A percentile compares a stretch with the other conserved stretches of the same genome.
Evolutionary conservation across 2,329 filamentous ascomycete genomes (phyloP).

Genomic region (Verruconis gallopava): DNA sequence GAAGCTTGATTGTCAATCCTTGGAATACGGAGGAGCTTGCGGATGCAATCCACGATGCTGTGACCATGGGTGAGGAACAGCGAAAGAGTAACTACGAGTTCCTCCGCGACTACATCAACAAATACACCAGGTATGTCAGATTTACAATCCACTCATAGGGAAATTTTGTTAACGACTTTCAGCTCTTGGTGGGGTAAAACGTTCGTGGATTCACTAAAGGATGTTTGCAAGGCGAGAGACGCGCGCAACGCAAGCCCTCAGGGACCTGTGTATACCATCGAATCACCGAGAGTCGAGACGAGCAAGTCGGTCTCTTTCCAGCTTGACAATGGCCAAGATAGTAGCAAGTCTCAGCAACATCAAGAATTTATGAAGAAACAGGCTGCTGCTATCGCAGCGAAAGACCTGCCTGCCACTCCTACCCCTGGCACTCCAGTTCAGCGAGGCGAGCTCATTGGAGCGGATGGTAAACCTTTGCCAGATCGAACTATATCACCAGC

Average conservation of each 20-base stretch:
- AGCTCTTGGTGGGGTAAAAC: slow-evolving; percentile 91
- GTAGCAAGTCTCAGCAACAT: neutral
- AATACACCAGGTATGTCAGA: slow-evolving; percentile 71
- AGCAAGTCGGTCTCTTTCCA: neutral
- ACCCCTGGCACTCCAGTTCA: neutral
- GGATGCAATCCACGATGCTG: slow-evolving; percentile 86
- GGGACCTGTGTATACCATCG: too few species aligned
- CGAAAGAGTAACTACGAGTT: slow-evolving; percentile 79
- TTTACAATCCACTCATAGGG: neutral
- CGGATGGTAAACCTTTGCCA: neutral
- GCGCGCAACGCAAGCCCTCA: too few species aligned
- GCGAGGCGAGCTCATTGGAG: neutral
- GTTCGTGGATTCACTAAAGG: slow-evolving; percentile 36
- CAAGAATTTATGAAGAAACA: neutral
- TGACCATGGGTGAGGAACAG: slow-evolving; percentile 88
- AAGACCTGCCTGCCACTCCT: neutral
- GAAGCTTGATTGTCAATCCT: slow-evolving; percentile 87
- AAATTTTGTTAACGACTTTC: neutral
- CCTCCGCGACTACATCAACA: slow-evolving; percentile 87
- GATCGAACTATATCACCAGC: too few species aligned
- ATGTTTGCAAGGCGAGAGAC: too few species aligned
- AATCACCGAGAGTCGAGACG: too few species aligned
- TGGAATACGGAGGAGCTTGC: slow-evolving; percentile 98
- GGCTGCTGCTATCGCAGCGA: neutral
- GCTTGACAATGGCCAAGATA: neutral